Evolutionary conservation across 2,329 filamentous ascomycete species (phyloP), one percentile per base, ranked within the genome.

Genomic region (Cladosporium sp.): DNA sequence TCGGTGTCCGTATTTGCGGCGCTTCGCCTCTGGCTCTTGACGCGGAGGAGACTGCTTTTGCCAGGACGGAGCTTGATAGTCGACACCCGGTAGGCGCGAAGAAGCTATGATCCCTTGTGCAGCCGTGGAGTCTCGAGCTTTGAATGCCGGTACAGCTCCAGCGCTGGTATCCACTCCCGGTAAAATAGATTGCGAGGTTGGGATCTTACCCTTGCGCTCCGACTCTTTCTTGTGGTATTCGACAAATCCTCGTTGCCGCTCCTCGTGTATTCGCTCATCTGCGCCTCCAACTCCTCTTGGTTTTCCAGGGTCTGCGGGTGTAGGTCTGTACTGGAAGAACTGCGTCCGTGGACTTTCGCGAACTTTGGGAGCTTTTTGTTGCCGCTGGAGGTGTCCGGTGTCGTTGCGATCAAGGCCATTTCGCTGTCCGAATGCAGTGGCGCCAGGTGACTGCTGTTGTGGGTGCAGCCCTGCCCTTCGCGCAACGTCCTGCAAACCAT

Each of bases 191-290:
- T 45, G 42, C 4, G 24, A 9, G 10, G 13, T 1, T 10, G 7
- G 3, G 4, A 8, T 17, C 9, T 8, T 6, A 3, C 32, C 10
- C 15, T 24, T 50, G 5, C 53, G 34, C 34, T 56, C 44, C 12
- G 53, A 34, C 22, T 56, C 53, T 35, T 49, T 56, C 20, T 35
- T 48, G 15, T 49, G 53, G 25, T 47, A 56, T 7, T 25, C 36
- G 3, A 49, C 20, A 20, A 40, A 47, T 20, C 34, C 28, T 15
- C 42, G 19, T 17, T 36, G 17, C 4, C 53, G 53, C 32, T 56
- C 44, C 13, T 56, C 42, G 2, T 49, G 44, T 4, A 37, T 9
- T 15, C 34, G 25, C 3, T 24, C 45, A 20, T 28, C 32, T 10
- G 28, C 36, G n/a, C 53, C 32, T 36, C 22, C 19, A 35, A 15